Conservation (phyloP, 116 monocot species). For the Phalaenopsis hybrid region DNA sequence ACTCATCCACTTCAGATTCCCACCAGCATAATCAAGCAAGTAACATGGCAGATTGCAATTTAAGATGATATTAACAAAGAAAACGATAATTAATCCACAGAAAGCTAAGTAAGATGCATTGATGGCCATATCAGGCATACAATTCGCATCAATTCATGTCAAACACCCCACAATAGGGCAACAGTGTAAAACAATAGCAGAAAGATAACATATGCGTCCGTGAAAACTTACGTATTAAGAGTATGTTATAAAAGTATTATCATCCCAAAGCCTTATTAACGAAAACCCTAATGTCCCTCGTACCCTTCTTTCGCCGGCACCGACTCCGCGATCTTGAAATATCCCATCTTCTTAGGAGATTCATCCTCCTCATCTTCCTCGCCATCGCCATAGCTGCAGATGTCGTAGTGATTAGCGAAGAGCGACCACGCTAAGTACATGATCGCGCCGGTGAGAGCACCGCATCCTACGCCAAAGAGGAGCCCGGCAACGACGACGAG, state of each 20-base stretch:
- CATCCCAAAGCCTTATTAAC: background rate
- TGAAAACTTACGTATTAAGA: background rate
- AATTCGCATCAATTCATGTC: background rate
- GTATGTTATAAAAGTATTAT: background rate
- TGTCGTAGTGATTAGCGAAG: conserved; percentile 35
- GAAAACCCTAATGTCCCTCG: conserved; percentile 22
- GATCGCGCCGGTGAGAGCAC: conserved; percentile 67
- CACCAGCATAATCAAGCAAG: background rate
- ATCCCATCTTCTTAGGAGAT: conserved; percentile 72
- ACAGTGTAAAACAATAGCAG: background rate
- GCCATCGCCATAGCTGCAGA: conserved; percentile 22
- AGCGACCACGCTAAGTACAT: conserved; percentile 74
- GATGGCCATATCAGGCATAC: background rate
- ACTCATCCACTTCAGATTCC: background rate
- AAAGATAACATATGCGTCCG: background rate
- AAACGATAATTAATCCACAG: background rate
- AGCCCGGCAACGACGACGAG: conserved; percentile 68
- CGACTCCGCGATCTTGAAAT: conserved; percentile 31
- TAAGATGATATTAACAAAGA: background rate
- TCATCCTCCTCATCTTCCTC: conserved; percentile 26
- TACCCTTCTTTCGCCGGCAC: conserved; percentile 42
- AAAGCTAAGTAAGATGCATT: background rate
- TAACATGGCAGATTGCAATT: background rate
- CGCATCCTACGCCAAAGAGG: conserved; percentile 80
- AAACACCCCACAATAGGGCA: background rate